phyloP scores from a whole-genome alignment of 2,329 filamentous ascomycete species.

The Xylaria sp. region DNA sequence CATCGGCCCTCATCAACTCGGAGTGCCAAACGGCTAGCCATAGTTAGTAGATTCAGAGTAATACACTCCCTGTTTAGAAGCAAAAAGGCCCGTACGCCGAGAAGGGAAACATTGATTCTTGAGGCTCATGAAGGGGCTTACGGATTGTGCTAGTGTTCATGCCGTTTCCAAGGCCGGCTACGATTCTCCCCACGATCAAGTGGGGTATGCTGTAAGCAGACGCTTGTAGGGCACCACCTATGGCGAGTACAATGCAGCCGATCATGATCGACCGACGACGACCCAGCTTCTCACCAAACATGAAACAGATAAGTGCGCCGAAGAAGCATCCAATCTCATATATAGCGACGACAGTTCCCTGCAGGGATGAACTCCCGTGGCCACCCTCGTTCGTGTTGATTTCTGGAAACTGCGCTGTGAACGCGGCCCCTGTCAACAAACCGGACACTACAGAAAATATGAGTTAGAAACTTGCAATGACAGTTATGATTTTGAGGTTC shows the following conservation, averaged over 20 bases:
- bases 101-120: neutral
- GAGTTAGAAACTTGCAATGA: neutral
- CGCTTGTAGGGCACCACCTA: slow-evolving; percentile 52
- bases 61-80: neutral
- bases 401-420: slow-evolving; percentile 26
- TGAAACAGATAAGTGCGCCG: slow-evolving; percentile 54
- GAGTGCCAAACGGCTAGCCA: slow-evolving; percentile 15
- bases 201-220: slow-evolving; percentile 53
- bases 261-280: slow-evolving; percentile 50
- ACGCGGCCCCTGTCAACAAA: slow-evolving; percentile 18
- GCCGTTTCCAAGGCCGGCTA: slow-evolving; percentile 55
- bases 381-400: slow-evolving; percentile 16
- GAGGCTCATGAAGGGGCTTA: neutral
- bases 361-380: slow-evolving; percentile 38
- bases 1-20: slow-evolving; percentile 16
- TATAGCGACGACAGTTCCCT: slow-evolving; percentile 64
- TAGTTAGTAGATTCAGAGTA: neutral
- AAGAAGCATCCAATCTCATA: slow-evolving; percentile 71
- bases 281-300: slow-evolving; percentile 51
- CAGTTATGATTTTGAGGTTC: neutral
- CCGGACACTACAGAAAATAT: slow-evolving; percentile 11
- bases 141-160: slow-evolving; percentile 47
- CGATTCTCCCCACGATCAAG: slow-evolving; percentile 19
- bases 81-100: neutral
- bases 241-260: slow-evolving; percentile 50